Evolutionary conservation across 192 early-diverging fungal species (phyloP), one percentile per base, ranked within the genome.

Genomic region (Coemansia reversa): DNA sequence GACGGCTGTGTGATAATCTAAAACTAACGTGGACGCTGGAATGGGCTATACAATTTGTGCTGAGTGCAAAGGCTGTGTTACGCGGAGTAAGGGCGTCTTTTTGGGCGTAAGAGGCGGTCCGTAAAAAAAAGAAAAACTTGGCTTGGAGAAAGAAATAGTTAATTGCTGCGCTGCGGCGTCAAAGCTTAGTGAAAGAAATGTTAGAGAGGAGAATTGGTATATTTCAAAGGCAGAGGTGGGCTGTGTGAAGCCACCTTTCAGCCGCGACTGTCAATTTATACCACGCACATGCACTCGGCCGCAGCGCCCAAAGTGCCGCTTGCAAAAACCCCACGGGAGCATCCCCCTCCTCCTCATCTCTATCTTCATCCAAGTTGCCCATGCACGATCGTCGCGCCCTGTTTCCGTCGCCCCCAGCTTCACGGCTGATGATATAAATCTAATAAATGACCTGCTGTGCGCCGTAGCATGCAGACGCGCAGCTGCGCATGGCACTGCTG

Each of bases 401-500:
- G 39, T 45, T 45, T 45, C 39, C 39, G 39, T 45, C 39, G 39
- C 12, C 12, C 12, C 39, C 33, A 56, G 63, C 53, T 42, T 29
- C 35, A 23, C 32, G 27, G 53, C 55, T 39, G 56, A 47, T 60
- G 58, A 66, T 50, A 72, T 66, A 56, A 65, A 65, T 65, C 53
- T 65, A 23, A 55, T 60, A 56, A 47, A 50, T 54, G 58, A 61
- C 62, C 62, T 58, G 58, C 65, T 58, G 57, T 54, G 50, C 45
- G 25, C 64, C 52, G 51, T 58, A 57, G 58, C 50, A 63, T 73
- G 71, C 71, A 59, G 35, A 55, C 29, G 60, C 62, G 53, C 53
- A 54, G 52, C 39, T 39, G 59, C 51, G 55, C 59, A 69, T 67
- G 60, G 47, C 39, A n/a, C 60, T 35, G 3, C 35, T 22, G 28